phyloP scores from a whole-genome alignment of 2,329 filamentous ascomycete species.

The Ciborinia camelliae region DNA sequence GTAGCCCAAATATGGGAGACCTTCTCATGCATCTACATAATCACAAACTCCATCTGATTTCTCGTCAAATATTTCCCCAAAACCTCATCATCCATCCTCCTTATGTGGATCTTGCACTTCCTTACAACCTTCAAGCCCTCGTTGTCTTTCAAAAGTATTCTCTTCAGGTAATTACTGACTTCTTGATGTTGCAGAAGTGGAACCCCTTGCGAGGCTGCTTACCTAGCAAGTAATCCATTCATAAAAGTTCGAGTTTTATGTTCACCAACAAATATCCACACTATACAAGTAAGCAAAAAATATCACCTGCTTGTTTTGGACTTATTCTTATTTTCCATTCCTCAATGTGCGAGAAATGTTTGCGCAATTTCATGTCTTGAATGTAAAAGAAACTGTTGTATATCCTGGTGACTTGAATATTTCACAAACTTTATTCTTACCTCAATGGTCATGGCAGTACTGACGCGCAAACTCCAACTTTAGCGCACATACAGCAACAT shows the following conservation, averaged over 20 bases:
- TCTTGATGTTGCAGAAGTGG: constrained; percentile 20
- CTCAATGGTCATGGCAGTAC: too few species aligned
- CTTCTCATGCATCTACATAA: too few species aligned
- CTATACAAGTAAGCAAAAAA: constrained; percentile 38
- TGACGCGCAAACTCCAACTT: background rate
- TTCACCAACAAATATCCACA: constrained; percentile 45
- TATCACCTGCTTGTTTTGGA: background rate
- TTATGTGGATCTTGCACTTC: background rate
- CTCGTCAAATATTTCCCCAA: too few species aligned
- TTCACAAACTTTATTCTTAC: background rate
- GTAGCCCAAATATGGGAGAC: too few species aligned
- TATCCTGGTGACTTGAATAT: background rate
- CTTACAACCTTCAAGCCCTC: constrained; percentile 23
- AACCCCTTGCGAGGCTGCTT: constrained; percentile 52
- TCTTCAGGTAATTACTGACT: background rate
- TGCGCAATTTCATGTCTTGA: background rate
- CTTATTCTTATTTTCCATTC: background rate
- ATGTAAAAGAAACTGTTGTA: background rate
- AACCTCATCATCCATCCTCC: too few species aligned
- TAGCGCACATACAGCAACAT: constrained; percentile 41
- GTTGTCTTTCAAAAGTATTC: constrained; percentile 39
- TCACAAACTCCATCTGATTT: too few species aligned
- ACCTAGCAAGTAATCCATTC: constrained; percentile 45
- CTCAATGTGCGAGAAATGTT: background rate
- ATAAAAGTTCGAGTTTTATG: constrained; percentile 51